Evolutionary conservation across 345 rosid species (phyloP).

Genomic region (Eucalyptus fibrosa): DNA sequence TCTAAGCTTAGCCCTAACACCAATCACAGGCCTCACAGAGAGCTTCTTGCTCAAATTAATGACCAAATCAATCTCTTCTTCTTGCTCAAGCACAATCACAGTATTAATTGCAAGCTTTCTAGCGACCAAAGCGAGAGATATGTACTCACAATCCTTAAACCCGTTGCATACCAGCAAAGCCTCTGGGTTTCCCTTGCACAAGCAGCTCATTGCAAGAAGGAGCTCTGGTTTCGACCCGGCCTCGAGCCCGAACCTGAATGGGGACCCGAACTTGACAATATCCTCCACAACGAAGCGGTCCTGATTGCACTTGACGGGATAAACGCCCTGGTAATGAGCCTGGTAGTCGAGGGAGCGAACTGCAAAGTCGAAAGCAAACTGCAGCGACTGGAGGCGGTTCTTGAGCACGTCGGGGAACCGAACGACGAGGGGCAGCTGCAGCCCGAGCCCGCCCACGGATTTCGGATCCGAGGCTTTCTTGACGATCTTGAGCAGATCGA

Average conservation of each 20-base stretch:
- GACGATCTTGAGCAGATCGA: constrained; percentile 67
- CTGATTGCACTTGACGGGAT: constrained; percentile 94
- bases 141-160: constrained; percentile 75
- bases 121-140: constrained; percentile 64
- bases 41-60: constrained; percentile 55
- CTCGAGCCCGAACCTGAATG: constrained; percentile 77
- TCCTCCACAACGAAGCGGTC: constrained; percentile 85
- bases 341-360: constrained; percentile 42
- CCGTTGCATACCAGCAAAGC: constrained; percentile 80
- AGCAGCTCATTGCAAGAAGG: constrained; percentile 77
- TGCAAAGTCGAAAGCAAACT: constrained; percentile 66
- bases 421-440: constrained; percentile 67
- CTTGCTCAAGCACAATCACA: constrained; percentile 85
- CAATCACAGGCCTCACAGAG: constrained; percentile 54
- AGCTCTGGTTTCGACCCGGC: constrained; percentile 99
- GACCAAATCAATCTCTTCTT: constrained; percentile 80
- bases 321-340: constrained; percentile 82
- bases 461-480: constrained; percentile 77
- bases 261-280: constrained; percentile 61
- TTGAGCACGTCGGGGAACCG: constrained; percentile 82
- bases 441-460: constrained; percentile 62
- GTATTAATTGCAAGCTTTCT: constrained; percentile 60
- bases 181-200: constrained; percentile 65
- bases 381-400: constrained; percentile 73
- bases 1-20: constrained; percentile 75